Conservation (phyloP, 202 grass and related monocot genomes). For the Zizania palustris region DNA sequence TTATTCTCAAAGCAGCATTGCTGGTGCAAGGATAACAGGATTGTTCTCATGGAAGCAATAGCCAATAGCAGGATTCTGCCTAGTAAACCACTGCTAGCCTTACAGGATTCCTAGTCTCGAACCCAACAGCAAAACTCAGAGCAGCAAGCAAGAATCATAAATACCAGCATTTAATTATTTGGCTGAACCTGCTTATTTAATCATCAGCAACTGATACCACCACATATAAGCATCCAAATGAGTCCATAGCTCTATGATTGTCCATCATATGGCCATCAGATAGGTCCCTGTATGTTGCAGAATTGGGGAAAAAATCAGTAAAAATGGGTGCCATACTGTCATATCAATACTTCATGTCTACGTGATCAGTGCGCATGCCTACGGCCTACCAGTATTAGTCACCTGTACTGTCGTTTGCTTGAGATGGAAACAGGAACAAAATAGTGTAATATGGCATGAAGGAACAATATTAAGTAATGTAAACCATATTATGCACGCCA, state of each 20-base stretch:
- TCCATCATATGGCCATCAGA: constrained; percentile 6
- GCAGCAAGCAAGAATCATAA: background rate
- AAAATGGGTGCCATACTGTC: background rate
- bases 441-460: background rate
- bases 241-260: too few relatives aligned
- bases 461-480: background rate
- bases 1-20: background rate
- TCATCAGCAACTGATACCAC: background rate
- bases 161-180: background rate
- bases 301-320: background rate
- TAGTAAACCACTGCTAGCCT: background rate
- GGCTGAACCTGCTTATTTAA: background rate
- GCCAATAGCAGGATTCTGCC: background rate
- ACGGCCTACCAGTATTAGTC: background rate
- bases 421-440: background rate
- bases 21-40: background rate
- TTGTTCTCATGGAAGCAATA: too few relatives aligned
- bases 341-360: background rate
- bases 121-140: background rate
- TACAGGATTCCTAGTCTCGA: background rate
- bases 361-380: background rate
- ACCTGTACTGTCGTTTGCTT: background rate
- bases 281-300: constrained; percentile 9
- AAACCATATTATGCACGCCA: background rate
- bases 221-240: background rate